These are phyloP conservation scores for Gloeopeniophorella convolvens DNA, from an alignment of 768 basidiomycete species.

Conservation along the genomic window DNA sequence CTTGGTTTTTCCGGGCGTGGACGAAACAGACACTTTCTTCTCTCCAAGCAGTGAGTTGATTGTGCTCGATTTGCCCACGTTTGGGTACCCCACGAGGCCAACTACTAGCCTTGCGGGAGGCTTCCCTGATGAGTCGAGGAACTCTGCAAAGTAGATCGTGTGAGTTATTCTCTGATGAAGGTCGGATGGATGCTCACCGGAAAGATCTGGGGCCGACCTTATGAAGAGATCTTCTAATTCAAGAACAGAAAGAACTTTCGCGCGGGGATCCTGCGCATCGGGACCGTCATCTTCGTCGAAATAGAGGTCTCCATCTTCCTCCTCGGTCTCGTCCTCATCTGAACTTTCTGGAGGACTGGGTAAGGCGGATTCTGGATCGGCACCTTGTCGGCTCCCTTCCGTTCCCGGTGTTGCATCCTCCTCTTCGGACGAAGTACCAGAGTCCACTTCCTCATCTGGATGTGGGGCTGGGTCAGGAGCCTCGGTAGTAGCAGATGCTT, in stretches of 20 bases:
- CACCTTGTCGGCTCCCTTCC: slow-evolving; percentile 25
- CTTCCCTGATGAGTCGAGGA: slow-evolving; percentile 50
- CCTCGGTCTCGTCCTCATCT: slow-evolving; percentile 30
- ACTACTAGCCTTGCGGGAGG: slow-evolving; percentile 63
- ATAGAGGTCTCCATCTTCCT: slow-evolving; percentile 38
- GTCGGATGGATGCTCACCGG: slow-evolving; percentile 37
- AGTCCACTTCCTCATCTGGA: slow-evolving; percentile 5
- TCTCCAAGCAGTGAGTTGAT: slow-evolving; percentile 95
- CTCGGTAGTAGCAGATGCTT: slow-evolving; percentile 31
- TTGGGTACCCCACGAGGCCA: slow-evolving; percentile 96
- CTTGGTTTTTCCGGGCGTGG: slow-evolving; percentile 97
- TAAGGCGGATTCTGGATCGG: slow-evolving; percentile 27
- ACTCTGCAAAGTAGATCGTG: slow-evolving; percentile 38
- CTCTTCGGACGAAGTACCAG: slow-evolving; percentile 13
- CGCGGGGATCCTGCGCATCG: slow-evolving; percentile 55
- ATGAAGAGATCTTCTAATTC: slow-evolving; percentile 85
- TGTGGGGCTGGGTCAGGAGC: not conserved
- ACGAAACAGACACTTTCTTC: slow-evolving; percentile 96
- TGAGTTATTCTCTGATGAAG: not conserved
- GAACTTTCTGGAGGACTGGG: slow-evolving; percentile 20
- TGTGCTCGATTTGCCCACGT: slow-evolving; percentile 97
- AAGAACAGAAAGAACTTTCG: slow-evolving; percentile 72
- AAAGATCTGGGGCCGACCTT: slow-evolving; percentile 61
- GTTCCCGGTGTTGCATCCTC: slow-evolving; percentile 25
- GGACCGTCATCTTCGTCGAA: slow-evolving; percentile 48